Percentiles rank a stretch among this genome's conserved stretches.
phyloP scores from a whole-genome alignment of 176 grass and related monocot genomes.

The Avena sativa region DNA sequence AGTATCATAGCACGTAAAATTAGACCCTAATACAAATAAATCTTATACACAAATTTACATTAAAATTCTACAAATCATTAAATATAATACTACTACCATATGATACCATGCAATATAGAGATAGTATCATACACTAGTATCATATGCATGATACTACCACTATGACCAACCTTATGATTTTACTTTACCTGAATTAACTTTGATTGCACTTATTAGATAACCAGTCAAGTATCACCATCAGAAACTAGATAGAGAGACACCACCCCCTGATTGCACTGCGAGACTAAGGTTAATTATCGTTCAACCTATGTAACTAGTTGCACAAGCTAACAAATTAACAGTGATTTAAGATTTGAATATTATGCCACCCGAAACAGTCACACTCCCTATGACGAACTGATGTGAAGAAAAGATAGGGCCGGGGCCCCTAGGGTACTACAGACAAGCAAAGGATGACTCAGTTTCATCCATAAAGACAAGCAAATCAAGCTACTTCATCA shows the following conservation, averaged over 20 bases:
- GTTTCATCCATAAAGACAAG: conserved; percentile 46
- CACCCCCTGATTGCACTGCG: not conserved
- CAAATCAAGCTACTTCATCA: conserved; percentile 39
- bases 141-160: no score
- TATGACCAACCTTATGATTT: no score
- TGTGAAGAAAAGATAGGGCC: conserved; percentile 17
- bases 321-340: conserved; percentile 33
- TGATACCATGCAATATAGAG: no score
- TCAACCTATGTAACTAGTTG: conserved; percentile 34
- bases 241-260: not conserved
- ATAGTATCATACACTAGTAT: no score
- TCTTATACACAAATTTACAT: no score
- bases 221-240: conserved; percentile 30
- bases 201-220: not conserved
- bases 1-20: no score
- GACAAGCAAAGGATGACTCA: conserved; percentile 3
- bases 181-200: not conserved
- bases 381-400: conserved; percentile 21
- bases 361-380: conserved; percentile 16
- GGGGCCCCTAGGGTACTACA: conserved; percentile 18
- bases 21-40: no score
- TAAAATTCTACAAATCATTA: no score
- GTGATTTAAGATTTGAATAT: conserved; percentile 33
- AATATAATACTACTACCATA: no score
- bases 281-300: conserved; percentile 25